A percentile compares a stretch with the other conserved stretches of the same genome.
Evolutionary conservation across 768 basidiomycete species (phyloP).

Genomic region (Russula sp.): DNA sequence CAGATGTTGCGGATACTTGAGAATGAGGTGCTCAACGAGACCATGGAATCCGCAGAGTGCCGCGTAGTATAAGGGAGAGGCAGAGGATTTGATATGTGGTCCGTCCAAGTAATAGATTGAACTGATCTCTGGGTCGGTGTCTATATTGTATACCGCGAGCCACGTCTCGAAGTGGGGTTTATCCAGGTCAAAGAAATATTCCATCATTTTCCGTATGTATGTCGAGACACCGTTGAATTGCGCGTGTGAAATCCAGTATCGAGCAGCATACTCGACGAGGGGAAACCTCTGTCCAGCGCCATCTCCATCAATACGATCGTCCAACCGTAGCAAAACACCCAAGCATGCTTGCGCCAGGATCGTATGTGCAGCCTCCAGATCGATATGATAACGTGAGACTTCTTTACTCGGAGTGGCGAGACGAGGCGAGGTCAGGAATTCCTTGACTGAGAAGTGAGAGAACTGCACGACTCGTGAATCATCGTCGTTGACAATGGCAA

Average conservation of each 20-base stretch:
- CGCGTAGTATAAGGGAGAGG: not conserved
- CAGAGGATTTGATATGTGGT: not conserved
- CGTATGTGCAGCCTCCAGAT: no score
- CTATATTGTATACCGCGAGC: not conserved
- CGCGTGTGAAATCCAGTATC: not conserved
- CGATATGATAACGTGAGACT: not conserved
- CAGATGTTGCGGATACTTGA: not conserved
- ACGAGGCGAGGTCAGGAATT: no score
- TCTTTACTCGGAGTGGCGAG: no score
- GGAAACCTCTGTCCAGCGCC: not conserved
- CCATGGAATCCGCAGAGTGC: not conserved
- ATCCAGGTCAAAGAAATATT: not conserved
- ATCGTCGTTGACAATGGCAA: not conserved
- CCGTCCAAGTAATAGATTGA: not conserved
- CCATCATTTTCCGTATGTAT: not conserved
- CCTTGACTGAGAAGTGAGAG: no score
- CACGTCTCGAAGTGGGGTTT: not conserved
- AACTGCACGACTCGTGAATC: not conserved
- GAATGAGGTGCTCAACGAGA: not conserved
- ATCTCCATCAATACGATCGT: not conserved
- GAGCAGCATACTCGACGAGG: not conserved
- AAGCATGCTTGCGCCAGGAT: no score
- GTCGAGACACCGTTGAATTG: not conserved
- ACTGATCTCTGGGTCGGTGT: not conserved
- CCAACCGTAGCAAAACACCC: not conserved